Evolutionary conservation across 768 basidiomycete species (phyloP), one percentile per base, ranked within the genome.

Genomic region (Roridomyces roridus): DNA sequence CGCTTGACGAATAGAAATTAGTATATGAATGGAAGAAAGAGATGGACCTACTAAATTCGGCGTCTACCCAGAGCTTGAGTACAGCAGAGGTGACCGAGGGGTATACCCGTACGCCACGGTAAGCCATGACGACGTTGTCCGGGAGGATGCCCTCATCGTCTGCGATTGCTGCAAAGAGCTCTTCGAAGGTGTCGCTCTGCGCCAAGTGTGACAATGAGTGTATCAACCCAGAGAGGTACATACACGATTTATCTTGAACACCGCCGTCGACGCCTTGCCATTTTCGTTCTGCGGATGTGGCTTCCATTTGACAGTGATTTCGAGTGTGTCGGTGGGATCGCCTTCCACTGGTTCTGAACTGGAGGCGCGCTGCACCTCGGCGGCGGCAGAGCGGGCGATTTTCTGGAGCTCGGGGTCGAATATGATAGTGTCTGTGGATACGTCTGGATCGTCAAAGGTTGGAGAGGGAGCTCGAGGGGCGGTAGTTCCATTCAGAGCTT

Each of bases 81-180:
- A 82, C 80, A 31, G 82, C 74, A 0, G 91, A 90, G 0, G 87
- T 87, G 4, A 85, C 83, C 14, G 87, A 89, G 11, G 88, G 76
- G 65, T 85, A 92, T 37, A 94, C 74, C 2, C 84, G 87, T 49
- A 80, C 83, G 35, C 83, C 80, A 25, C 85, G 77, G 55, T 86
- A 83, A 8, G 73, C 86, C 58, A 94, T 73, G 26, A 91, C 75
- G 1, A 94, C 72, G 51, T 80, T 80, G 17, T 80, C 75, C 3
- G 68, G 62, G 18, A 79, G 74, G 12, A 91, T 75, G 18, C 69
- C 69, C 1, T 82, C 85, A 31, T 85, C 76, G 48, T 91, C 87
- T 7, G 91, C 88, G 3, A 81, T 72, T 36, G 80, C 84, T 36
- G 89, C 86, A 46, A 90, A 91, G 1, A 92, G 67, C 2, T 77